Percentiles rank a stretch among this genome's conserved stretches.
Evolutionary conservation across 176 grass and related monocot species (phyloP).

Genomic region (Alopecurus myosuroides): DNA sequence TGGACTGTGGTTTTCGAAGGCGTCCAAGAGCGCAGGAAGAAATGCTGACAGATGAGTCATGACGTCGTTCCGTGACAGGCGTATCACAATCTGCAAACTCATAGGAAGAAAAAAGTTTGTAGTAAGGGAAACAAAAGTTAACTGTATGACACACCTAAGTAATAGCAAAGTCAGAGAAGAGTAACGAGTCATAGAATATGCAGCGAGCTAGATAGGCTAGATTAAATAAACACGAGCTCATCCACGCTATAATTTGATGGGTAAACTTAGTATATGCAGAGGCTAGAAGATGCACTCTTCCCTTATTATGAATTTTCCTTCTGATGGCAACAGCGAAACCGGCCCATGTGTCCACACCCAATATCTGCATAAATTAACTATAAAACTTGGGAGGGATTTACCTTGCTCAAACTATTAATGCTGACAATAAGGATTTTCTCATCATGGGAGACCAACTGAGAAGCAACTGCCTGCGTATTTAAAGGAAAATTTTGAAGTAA

Average conservation of each 20-base stretch:
- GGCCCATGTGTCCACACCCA: background rate
- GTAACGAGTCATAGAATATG: too few species aligned
- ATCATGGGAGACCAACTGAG: constrained; percentile 53
- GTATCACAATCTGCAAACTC: constrained; percentile 66
- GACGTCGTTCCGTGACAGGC: constrained; percentile 60
- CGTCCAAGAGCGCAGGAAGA: constrained; percentile 64
- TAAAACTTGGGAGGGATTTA: constrained; percentile 21
- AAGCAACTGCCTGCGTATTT: constrained; percentile 53
- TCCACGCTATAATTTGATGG: too few species aligned
- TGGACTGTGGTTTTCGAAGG: constrained; percentile 64
- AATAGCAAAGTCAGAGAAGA: too few species aligned
- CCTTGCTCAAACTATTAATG: constrained; percentile 85
- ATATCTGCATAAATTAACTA: background rate
- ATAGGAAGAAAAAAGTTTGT: background rate
- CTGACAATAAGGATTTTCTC: constrained; percentile 80
- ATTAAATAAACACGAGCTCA: too few species aligned
- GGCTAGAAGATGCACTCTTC: too few species aligned
- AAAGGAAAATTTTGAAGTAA: background rate
- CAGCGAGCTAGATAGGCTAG: too few species aligned
- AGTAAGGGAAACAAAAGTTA: too few species aligned
- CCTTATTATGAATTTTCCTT: too few species aligned
- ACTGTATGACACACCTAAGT: too few species aligned
- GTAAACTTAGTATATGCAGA: too few species aligned
- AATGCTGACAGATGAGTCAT: constrained; percentile 69
- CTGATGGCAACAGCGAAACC: too few species aligned